These are phyloP conservation scores for Parasarocladium wereldwijsianum DNA, from an alignment of 2,329 filamentous ascomycete species.

Conservation along the genomic window DNA sequence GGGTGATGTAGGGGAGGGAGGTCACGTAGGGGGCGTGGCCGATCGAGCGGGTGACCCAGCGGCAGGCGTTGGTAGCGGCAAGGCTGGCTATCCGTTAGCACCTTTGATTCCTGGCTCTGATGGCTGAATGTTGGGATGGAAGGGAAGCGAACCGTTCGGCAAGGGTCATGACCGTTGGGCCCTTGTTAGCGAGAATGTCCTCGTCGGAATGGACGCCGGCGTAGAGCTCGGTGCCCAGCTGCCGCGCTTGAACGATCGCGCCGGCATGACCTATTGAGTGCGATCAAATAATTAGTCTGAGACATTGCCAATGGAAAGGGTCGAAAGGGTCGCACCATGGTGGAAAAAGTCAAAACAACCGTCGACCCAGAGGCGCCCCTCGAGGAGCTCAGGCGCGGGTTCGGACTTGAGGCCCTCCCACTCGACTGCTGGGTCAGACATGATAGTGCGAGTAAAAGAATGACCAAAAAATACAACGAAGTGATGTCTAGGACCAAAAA, in stretches of 20 bases:
- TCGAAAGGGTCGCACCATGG: slow-evolving; percentile 50
- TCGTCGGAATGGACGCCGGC: slow-evolving; percentile 95
- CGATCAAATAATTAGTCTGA: background rate
- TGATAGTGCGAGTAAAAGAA: too few species aligned
- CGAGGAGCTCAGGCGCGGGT: slow-evolving; percentile 38
- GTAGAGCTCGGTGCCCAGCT: slow-evolving; percentile 74
- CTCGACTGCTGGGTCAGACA: slow-evolving; percentile 1
- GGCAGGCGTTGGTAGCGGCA: slow-evolving; percentile 83
- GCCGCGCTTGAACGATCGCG: slow-evolving; percentile 89
- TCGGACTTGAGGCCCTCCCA: slow-evolving; percentile 21
- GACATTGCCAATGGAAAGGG: background rate
- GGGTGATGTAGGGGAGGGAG: slow-evolving; percentile 79
- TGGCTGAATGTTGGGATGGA: background rate
- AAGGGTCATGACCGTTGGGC: slow-evolving; percentile 91
- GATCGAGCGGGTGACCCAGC: slow-evolving; percentile 80
- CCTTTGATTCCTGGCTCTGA: background rate
- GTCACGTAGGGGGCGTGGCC: slow-evolving; percentile 90
- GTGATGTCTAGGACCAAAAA: too few species aligned
- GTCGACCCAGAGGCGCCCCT: slow-evolving; percentile 88
- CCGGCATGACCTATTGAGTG: slow-evolving; percentile 65
- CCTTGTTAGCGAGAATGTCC: slow-evolving; percentile 91
- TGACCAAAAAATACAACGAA: too few species aligned
- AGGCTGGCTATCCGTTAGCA: slow-evolving; percentile 34
- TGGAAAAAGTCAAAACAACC: slow-evolving; percentile 99
- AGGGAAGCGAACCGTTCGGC: slow-evolving; percentile 52